These are phyloP conservation scores for Fusarium tricinctum DNA, from an alignment of 2,329 filamentous ascomycete species.

Conservation along the genomic window DNA sequence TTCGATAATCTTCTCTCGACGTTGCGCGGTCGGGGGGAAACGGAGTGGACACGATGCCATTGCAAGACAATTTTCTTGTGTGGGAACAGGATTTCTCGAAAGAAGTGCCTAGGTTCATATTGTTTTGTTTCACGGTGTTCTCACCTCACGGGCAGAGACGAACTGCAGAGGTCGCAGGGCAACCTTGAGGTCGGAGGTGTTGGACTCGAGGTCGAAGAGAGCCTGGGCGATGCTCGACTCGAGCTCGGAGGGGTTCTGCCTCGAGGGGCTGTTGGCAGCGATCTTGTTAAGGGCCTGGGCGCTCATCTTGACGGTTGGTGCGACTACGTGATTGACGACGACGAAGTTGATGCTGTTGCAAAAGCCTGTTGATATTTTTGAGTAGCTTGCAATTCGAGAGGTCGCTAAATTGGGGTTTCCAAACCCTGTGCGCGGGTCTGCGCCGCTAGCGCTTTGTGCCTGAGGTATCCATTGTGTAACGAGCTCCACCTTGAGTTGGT, in stretches of 20 bases:
- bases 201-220: conserved; percentile 99
- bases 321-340: conserved; percentile 52
- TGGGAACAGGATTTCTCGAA: conserved; percentile 60
- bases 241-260: conserved; percentile 95
- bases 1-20: conserved; percentile 48
- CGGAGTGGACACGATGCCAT: conserved; percentile 48
- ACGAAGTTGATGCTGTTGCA: conserved; percentile 46
- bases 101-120: conserved; percentile 24
- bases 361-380: conserved; percentile 51
- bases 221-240: conserved; percentile 97
- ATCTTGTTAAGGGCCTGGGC: conserved; percentile 94
- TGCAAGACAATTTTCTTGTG: conserved; percentile 52
- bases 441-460: conserved; percentile 5
- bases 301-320: conserved; percentile 70
- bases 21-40: conserved; percentile 40
- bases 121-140: conserved; percentile 60
- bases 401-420: conserved; percentile 61
- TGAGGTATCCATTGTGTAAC: conserved; percentile 21
- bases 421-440: conserved; percentile 51
- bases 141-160: conserved; percentile 99
- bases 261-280: conserved; percentile 94
- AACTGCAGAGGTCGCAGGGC: conserved; percentile 98
- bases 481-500: conserved; percentile 12
- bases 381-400: conserved; percentile 39
- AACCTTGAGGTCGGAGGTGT: conserved; percentile 97